A percentile compares a stretch with the other conserved stretches of the same genome.
Conservation (phyloP, 345 rosid genomes). For the Dipteronia dyeriana region DNA sequence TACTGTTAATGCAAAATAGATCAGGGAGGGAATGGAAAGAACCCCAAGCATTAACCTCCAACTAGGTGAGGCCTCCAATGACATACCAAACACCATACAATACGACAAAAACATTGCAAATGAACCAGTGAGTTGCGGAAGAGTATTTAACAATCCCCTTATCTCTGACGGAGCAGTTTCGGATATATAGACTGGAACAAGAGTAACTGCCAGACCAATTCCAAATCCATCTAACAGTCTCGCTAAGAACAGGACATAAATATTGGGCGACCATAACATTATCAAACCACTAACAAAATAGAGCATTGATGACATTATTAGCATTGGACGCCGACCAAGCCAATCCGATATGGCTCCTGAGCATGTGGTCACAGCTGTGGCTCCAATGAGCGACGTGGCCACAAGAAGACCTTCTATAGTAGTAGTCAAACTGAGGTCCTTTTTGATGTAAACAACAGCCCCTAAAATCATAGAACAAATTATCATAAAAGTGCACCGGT, state of each 20-base stretch:
- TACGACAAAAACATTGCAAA: constrained; percentile 94
- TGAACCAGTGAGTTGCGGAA: constrained; percentile 93
- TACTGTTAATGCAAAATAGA: constrained; percentile 63
- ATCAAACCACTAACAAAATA: constrained; percentile 84
- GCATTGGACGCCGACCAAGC: constrained; percentile 96
- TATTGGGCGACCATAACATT: constrained; percentile 95
- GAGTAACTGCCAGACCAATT: constrained; percentile 89
- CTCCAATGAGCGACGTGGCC: constrained; percentile 95
- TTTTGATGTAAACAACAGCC: constrained; percentile 79
- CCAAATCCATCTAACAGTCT: constrained; percentile 93
- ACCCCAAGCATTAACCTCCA: constrained; percentile 97
- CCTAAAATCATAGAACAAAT: constrained; percentile 44
- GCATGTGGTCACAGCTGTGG: constrained; percentile 86
- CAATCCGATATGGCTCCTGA: constrained; percentile 94
- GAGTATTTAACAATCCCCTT: constrained; percentile 86
- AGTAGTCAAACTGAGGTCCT: constrained; percentile 60
- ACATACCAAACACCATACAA: constrained; percentile 91
- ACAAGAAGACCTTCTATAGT: constrained; percentile 89
- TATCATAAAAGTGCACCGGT: constrained; percentile 16
- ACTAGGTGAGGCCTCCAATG: constrained; percentile 65
- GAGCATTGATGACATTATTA: constrained; percentile 69
- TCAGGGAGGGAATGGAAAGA: constrained; percentile 78
- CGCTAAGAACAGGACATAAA: constrained; percentile 74
- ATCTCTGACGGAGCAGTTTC: constrained; percentile 97
- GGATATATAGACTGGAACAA: constrained; percentile 86